phyloP scores from a whole-genome alignment of 1,284 basidiomycete genomes.

The Singerocomus rubriflavus region DNA sequence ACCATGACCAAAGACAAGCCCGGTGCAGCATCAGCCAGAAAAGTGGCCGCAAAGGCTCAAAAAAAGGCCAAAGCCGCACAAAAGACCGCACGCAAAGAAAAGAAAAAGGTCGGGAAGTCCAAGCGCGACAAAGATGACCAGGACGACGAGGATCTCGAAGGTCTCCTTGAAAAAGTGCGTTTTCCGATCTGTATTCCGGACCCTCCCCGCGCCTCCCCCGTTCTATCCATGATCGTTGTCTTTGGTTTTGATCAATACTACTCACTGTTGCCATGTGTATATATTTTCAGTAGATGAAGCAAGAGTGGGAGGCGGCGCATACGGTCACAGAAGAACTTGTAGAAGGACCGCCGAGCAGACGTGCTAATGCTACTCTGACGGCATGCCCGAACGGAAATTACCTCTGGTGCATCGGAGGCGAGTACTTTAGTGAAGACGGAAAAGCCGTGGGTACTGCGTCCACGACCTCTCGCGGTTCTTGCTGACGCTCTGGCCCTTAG shows the following conservation, averaged over 20 bases:
- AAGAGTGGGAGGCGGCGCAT: conserved; percentile 73
- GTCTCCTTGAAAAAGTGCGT: conserved; percentile 71
- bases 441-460: conserved; percentile 56
- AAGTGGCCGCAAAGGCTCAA: conserved; percentile 56
- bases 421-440: conserved; percentile 81
- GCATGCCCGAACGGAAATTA: conserved; percentile 76
- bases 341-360: conserved; percentile 73
- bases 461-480: not conserved
- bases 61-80: conserved; percentile 72
- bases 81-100: conserved; percentile 70
- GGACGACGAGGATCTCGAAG: conserved; percentile 77
- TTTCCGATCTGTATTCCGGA: conserved; percentile 7
- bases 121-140: conserved; percentile 51
- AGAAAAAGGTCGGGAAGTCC: conserved; percentile 52
- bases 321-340: conserved; percentile 74
- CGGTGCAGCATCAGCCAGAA: conserved; percentile 37
- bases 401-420: conserved; percentile 80
- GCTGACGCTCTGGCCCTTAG: conserved; percentile 34
- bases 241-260: too few species aligned
- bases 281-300: conserved; percentile 56
- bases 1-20: conserved; percentile 23
- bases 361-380: conserved; percentile 79
- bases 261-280: too few species aligned
- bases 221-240: not conserved
- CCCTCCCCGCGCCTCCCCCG: not conserved